Percentiles rank a stretch among this genome's conserved stretches.
phyloP scores from a whole-genome alignment of 257 asterid genomes.

The Verbascum thapsus region DNA sequence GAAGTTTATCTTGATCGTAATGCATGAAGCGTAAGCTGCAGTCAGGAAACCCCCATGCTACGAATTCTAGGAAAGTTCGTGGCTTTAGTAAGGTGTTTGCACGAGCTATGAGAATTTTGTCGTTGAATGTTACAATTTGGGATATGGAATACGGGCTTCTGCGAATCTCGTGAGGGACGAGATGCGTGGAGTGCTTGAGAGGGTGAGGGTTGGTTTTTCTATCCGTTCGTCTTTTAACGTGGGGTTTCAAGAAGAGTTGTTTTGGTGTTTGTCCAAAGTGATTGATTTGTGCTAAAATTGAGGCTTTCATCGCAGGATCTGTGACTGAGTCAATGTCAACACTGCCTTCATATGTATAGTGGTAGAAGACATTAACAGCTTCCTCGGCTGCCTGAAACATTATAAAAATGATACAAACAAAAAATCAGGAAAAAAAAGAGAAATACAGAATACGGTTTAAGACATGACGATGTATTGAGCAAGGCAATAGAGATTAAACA shows the following conservation, averaged over 20 bases:
- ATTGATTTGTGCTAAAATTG: slow-evolving; percentile 95
- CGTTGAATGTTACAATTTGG: slow-evolving; percentile 67
- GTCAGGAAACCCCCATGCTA: slow-evolving; percentile 98
- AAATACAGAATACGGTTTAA: background rate
- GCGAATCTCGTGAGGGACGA: slow-evolving; percentile 80
- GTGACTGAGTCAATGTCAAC: slow-evolving; percentile 95
- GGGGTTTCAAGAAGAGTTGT: slow-evolving; percentile 87
- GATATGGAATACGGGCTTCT: slow-evolving; percentile 74
- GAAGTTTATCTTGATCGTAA: slow-evolving; percentile 91
- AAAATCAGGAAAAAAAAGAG: slow-evolving; percentile 8
- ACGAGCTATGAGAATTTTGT: slow-evolving; percentile 82
- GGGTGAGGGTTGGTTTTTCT: slow-evolving; percentile 80
- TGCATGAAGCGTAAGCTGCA: slow-evolving; percentile 82
- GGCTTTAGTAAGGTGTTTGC: slow-evolving; percentile 80
- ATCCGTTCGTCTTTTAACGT: slow-evolving; percentile 85
- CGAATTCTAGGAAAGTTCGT: slow-evolving; percentile 68
- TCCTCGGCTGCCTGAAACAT: slow-evolving; percentile 89
- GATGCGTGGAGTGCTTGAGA: slow-evolving; percentile 65
- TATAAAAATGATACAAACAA: slow-evolving; percentile 18
- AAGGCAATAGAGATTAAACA: background rate
- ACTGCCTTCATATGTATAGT: slow-evolving; percentile 97
- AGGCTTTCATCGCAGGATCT: slow-evolving; percentile 99
- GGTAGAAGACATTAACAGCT: slow-evolving; percentile 98
- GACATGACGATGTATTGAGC: slow-evolving; percentile 7
- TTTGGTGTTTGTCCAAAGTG: slow-evolving; percentile 99